Evolutionary conservation across 192 early-diverging fungal genomes (phyloP).

Genomic region (Entomortierella parvispora): DNA sequence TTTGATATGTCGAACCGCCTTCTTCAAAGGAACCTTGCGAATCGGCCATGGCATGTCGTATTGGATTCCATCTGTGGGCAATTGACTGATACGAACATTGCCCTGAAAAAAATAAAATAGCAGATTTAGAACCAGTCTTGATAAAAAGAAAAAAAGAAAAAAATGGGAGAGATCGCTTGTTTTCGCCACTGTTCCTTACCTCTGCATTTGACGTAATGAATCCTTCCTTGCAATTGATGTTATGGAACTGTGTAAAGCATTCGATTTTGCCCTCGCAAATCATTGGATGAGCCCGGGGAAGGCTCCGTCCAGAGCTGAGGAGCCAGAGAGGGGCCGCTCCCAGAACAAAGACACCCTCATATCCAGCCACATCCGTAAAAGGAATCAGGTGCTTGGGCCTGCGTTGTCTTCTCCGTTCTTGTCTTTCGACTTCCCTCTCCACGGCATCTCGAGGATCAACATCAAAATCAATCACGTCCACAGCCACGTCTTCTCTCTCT

Average conservation of each 20-base stretch:
- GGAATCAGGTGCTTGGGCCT: conserved; percentile 51
- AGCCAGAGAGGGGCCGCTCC: conserved; percentile 81
- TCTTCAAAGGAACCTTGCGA: conserved; percentile 72
- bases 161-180: neutral
- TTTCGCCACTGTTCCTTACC: too few species aligned
- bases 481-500: conserved; percentile 31
- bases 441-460: conserved; percentile 37
- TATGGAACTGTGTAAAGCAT: conserved; percentile 81
- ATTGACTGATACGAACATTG: conserved; percentile 67
- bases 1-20: conserved; percentile 78
- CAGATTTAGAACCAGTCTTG: neutral
- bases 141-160: neutral
- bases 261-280: conserved; percentile 70
- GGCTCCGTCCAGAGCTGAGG: conserved; percentile 68
- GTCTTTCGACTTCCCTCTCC: conserved; percentile 32
- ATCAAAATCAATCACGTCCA: conserved; percentile 16
- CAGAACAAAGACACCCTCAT: conserved; percentile 78
- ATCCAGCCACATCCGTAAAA: conserved; percentile 65
- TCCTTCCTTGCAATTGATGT: conserved; percentile 79
- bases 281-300: conserved; percentile 79
- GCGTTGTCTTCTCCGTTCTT: conserved; percentile 21
- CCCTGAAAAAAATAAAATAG: conserved; percentile 56
- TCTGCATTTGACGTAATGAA: conserved; percentile 78
- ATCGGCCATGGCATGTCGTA: conserved; percentile 83
- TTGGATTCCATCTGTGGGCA: conserved; percentile 70